Evolutionary conservation across 352 stramenopile genomes (phyloP), one percentile per base, ranked within the genome.

Genomic region (Pythium guiyangense): DNA sequence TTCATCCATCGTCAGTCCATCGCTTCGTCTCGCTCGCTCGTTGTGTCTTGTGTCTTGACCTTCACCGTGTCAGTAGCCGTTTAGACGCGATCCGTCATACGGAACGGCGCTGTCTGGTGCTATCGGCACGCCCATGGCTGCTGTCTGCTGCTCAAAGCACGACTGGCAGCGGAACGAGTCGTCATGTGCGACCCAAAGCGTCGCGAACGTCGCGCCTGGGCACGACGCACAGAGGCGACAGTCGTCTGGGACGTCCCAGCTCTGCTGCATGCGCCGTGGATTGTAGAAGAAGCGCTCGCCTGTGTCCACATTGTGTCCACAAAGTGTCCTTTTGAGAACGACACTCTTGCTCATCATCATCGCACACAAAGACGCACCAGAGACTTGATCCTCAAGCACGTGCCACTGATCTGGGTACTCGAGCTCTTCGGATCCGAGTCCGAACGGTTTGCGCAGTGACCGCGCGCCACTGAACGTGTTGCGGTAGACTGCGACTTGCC

Each of bases 211-310:
- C n/a, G 35, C 54, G 5, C 49, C 10, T 3, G 45, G 50, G 52
- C 77, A 90, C 1, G 34, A 17, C 4, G 54, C 42, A 31, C 77
- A 90, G 14, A 80, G 55, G 27, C 71, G 63, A 31, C 77, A 90
- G 6, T 84, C 78, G 11, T 71, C 63, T 0, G 78, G 79, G 11
- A 62, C 67, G 15, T 79, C 63, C 79, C 83, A 92, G 44, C 58
- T 77, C 54, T 90, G 79, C 8, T 62, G 54, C 67, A 84, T 82
- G 27, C 34, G 60, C 55, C 51, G 66, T 12, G 78, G 76, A 49
- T 90, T 81, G 70, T 86, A 92, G 59, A 82, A 92, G 66, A 77
- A 88, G n/a, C 54, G 53, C 40, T 86, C 74, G 29, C 63, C 77
- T 17, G 81, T 71, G 31, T 37, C 31, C 31, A 37, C 14, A 69